Evolutionary conservation across 345 rosid genomes (phyloP).

Genomic region (Brassica incana): DNA sequence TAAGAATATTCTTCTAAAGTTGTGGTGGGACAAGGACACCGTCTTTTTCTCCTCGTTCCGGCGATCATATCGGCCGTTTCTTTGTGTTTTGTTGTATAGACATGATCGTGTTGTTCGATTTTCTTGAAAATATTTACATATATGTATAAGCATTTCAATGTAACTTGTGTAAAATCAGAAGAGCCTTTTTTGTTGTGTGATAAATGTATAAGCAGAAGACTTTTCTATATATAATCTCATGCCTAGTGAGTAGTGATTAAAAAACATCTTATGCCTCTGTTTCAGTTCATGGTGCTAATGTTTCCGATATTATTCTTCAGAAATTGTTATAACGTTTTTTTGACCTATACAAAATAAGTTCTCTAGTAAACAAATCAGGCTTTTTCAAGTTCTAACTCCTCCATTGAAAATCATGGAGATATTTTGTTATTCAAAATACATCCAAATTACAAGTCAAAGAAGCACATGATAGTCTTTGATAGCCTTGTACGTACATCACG

Average conservation of each 20-base stretch:
- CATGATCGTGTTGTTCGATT: constrained; percentile 34
- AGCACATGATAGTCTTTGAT: constrained; percentile 21
- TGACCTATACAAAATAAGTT: neutral
- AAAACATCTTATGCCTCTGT: neutral
- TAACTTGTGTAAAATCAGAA: constrained; percentile 3
- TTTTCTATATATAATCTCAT: constrained; percentile 5
- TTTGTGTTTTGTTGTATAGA: constrained; percentile 42
- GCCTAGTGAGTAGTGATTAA: too few relatives aligned
- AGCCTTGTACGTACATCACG: constrained; percentile 18
- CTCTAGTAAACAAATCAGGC: neutral
- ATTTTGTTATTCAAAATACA: constrained; percentile 22
- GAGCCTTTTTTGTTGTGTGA: neutral
- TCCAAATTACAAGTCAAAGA: neutral
- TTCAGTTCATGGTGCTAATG: neutral
- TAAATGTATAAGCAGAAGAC: constrained; percentile 21
- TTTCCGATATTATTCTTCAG: neutral
- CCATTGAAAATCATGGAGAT: constrained; percentile 13
- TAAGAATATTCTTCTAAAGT: neutral
- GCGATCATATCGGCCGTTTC: constrained; percentile 38
- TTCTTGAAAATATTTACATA: constrained; percentile 20
- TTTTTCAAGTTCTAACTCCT: neutral
- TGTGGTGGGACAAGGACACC: constrained; percentile 28
- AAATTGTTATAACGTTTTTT: neutral
- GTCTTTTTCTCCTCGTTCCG: constrained; percentile 46
- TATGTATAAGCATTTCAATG: neutral